Evolutionary conservation across 2,329 filamentous ascomycete genomes (phyloP).

Genomic region (Apiospora koreana): DNA sequence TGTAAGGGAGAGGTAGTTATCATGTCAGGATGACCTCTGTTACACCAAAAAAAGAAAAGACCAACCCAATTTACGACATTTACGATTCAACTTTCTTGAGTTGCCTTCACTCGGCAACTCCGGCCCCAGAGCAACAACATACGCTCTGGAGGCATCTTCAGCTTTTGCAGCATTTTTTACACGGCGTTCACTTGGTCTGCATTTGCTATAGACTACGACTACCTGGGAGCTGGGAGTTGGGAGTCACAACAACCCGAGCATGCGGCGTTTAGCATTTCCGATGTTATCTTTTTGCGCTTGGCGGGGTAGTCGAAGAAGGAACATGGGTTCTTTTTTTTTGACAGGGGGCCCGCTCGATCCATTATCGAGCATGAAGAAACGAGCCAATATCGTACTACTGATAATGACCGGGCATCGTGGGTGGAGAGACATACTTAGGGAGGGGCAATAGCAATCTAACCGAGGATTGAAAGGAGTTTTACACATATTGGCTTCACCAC

Average conservation of each 20-base stretch:
- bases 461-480: constrained; percentile 1
- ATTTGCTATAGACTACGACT: not conserved
- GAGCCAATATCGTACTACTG: not conserved
- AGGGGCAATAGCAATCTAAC: constrained; percentile 3
- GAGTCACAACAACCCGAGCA: not conserved
- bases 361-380: not conserved
- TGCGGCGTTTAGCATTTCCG: not conserved
- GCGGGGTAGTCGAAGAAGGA: not conserved
- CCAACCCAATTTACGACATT: not conserved
- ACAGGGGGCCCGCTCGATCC: not conserved
- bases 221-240: too few species aligned
- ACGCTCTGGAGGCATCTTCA: not conserved
- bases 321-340: constrained; percentile 2
- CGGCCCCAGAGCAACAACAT: not conserved
- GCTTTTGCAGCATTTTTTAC: constrained; percentile 1
- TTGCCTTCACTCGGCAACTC: not conserved
- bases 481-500: not conserved
- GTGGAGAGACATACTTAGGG: not conserved
- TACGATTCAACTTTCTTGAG: not conserved
- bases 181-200: not conserved
- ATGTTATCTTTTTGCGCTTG: not conserved
- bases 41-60: not conserved
- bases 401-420: not conserved
- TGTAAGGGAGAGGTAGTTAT: constrained; percentile 16
- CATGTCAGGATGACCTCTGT: constrained; percentile 7